A percentile compares a stretch with the other conserved stretches of the same genome.
Evolutionary conservation across 176 grass and related monocot genomes (phyloP).

Genomic region (Oryza brachyantha): DNA sequence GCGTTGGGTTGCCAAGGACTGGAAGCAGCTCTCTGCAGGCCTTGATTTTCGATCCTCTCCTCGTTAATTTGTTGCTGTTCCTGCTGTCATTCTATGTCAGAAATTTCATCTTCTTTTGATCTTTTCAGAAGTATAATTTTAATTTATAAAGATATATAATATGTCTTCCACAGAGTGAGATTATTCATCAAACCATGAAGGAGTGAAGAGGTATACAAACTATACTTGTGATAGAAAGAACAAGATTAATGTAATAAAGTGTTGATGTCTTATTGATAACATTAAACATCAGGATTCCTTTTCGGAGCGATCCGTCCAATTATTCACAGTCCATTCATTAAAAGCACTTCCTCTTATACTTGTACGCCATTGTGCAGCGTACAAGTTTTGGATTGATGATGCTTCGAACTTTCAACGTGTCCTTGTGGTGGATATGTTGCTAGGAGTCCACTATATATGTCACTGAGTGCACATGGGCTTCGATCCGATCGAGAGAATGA

Average conservation of each 20-base stretch:
- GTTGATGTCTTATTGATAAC: not conserved
- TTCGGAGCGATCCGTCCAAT: not conserved
- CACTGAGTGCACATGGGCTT: not conserved
- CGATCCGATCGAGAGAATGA: not conserved
- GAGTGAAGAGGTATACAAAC: constrained; percentile 19
- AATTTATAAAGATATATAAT: constrained; percentile 41
- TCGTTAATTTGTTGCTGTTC: not conserved
- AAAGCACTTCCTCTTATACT: not conserved
- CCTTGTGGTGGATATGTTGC: not conserved
- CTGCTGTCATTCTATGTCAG: not conserved
- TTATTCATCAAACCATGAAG: not conserved
- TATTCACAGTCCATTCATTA: not conserved
- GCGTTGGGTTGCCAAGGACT: constrained; percentile 37
- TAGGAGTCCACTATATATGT: not conserved
- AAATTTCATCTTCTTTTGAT: constrained; percentile 6
- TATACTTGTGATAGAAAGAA: constrained; percentile 17
- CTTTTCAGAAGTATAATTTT: constrained; percentile 33
- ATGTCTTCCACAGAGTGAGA: not conserved
- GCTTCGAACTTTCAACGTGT: constrained; percentile 8
- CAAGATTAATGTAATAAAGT: constrained; percentile 13
- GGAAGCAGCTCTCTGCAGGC: constrained; percentile 56
- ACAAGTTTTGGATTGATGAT: not conserved
- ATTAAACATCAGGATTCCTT: not conserved
- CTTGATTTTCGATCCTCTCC: constrained; percentile 2
- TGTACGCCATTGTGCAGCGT: not conserved